Conservation (phyloP, 768 basidiomycete species). For the Lentinula guzmanii region DNA sequence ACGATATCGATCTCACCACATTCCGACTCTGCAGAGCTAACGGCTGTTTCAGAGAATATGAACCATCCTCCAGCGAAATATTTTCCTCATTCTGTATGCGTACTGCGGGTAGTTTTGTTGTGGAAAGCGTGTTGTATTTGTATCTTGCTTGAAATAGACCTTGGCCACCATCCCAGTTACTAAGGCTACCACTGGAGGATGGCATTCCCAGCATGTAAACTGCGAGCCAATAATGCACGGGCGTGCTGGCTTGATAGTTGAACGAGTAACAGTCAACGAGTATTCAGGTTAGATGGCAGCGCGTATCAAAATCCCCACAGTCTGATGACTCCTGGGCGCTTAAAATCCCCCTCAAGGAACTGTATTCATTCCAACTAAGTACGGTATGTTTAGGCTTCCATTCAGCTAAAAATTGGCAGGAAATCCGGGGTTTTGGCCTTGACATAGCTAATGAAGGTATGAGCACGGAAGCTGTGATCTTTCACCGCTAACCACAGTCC, state of each 20-base stretch:
- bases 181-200: not conserved
- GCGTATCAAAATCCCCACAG: not conserved
- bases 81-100: not conserved
- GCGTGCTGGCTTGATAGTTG: not conserved
- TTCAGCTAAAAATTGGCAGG: no score
- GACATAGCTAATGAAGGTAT: no score
- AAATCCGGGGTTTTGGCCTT: no score
- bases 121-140: not conserved
- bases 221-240: not conserved
- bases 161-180: not conserved
- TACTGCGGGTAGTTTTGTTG: not conserved
- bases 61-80: not conserved
- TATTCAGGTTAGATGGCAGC: not conserved
- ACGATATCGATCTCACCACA: not conserved
- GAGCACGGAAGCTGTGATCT: no score
- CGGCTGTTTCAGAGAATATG: not conserved
- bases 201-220: not conserved
- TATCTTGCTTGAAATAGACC: not conserved
- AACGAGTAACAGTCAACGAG: not conserved
- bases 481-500: no score
- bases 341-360: not conserved
- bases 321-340: not conserved
- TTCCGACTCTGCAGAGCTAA: not conserved
- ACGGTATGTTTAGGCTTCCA: no score
- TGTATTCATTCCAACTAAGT: no score